Conservation (phyloP, 176 grass and related monocot genomes). For the Poa pratensis region DNA sequence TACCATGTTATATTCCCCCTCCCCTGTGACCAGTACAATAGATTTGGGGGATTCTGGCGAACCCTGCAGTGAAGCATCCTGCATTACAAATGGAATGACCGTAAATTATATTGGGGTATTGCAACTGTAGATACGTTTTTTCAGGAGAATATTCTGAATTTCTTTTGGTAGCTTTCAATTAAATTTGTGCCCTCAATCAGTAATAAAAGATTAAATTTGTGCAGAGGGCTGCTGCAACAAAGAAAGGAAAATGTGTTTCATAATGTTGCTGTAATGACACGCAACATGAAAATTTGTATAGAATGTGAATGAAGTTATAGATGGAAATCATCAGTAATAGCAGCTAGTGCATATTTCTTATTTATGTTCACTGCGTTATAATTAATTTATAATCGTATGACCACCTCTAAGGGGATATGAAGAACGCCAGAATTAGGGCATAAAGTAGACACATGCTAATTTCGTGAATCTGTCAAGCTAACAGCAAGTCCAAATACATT, state of each 20-base stretch:
- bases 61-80: conserved; percentile 95
- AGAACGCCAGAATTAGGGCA: background rate
- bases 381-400: background rate
- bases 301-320: conserved; percentile 22
- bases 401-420: background rate
- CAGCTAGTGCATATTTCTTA: background rate
- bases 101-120: background rate
- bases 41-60: conserved; percentile 94
- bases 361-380: background rate
- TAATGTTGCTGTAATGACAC: background rate
- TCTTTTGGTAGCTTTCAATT: conserved; percentile 19
- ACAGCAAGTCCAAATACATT: background rate
- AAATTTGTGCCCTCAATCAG: background rate
- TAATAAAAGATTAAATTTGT: conserved; percentile 11
- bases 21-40: conserved; percentile 86
- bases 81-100: conserved; percentile 22
- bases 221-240: conserved; percentile 10
- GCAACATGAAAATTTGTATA: conserved; percentile 6
- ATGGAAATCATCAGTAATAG: background rate
- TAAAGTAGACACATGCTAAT: background rate
- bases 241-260: background rate
- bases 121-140: conserved; percentile 16
- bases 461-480: background rate
- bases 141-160: background rate
- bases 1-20: conserved; percentile 92